Percentiles rank a stretch among this genome's conserved stretches.
These are phyloP conservation scores for Pseudogymnoascus sp. DNA, from an alignment of 2,329 filamentous ascomycete genomes.

Conservation along the genomic window DNA sequence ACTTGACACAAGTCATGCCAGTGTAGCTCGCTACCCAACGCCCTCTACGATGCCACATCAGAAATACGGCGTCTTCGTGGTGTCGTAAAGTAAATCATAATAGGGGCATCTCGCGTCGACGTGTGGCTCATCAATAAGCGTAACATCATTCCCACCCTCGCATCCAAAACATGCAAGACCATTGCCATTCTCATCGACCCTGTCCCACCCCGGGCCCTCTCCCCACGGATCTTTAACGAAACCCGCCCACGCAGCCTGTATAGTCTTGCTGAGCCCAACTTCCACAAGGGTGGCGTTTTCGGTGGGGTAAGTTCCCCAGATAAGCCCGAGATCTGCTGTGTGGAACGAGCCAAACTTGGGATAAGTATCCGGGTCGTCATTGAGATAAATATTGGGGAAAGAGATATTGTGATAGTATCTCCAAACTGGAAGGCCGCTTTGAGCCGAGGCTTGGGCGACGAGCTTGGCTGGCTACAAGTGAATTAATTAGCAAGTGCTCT, in stretches of 20 bases:
- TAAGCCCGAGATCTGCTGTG: slow-evolving; percentile 27
- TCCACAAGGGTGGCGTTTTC: slow-evolving; percentile 20
- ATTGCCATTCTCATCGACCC: neutral
- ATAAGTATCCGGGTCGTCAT: neutral
- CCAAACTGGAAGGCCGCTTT: neutral
- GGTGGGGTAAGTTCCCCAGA: slow-evolving; percentile 25
- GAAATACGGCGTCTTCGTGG: neutral
- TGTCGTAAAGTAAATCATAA: neutral
- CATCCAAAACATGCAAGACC: neutral
- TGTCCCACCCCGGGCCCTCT: slow-evolving; percentile 22
- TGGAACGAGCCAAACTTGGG: slow-evolving; percentile 28
- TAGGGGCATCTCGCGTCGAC: neutral
- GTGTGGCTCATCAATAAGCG: neutral
- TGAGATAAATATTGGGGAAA: slow-evolving; percentile 3
- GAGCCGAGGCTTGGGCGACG: neutral
- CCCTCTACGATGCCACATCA: neutral
- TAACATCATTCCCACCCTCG: neutral
- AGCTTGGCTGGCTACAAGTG: neutral
- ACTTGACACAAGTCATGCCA: neutral
- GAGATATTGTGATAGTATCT: neutral
- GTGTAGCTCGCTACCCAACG: neutral
- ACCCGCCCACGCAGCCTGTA: slow-evolving; percentile 25
- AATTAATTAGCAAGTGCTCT: neutral
- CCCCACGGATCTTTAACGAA: slow-evolving; percentile 24
- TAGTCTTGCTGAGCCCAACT: slow-evolving; percentile 18